Base-by-base conservation (phyloP, 495 filamentous ascomycete species). In the Penicillium malachiteum region DNA sequence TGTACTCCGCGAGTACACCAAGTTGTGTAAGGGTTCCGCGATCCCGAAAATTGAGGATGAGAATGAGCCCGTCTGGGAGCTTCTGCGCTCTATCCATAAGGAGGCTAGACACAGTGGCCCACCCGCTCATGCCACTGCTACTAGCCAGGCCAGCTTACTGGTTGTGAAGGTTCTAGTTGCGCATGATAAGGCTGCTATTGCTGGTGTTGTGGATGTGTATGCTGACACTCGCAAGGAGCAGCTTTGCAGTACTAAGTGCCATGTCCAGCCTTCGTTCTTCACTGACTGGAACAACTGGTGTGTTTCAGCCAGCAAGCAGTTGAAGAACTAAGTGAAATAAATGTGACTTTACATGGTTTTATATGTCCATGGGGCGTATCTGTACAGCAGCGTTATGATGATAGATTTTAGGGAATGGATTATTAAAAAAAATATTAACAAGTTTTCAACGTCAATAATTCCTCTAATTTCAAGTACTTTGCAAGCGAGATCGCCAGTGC, bases 241-340 rank as follows among this genome's bases (percentile, higher is more conserved):
- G 74, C 66, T 84, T 37, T 57, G 74, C 47, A 84, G 86, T 62
- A 66, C 71, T 13, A 82, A 79, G 63, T 78, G 74, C 43, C 79
- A 76, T 56, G 74, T 86, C 11, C 84, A 87, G 71, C 72, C 79
- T 21, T 73, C 72, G 0, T 81, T 90, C 62, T 88, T 90, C 63
- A 81, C 78, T 3, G 84, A 89, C 50, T 89, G 84, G 76, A 78
- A 84, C 38, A 87, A 86, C 60, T 89, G 86, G 87, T 80, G 75
- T 65, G 71, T 75, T 46, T 73, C 72, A 34, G 73, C 72, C 21
- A 76, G 74, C n/a, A 74, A 75, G 67, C 69, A 73, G 66, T 59
- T 73, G 63, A 75, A 77, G 67, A 68, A 63, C 39, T 74, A 17
- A 50, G 43, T 13, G 67, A 68, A 63, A 35, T 74, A 17, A 50